A percentile compares a stretch with the other conserved stretches of the same genome.
Conservation (phyloP, 1,139 yeast genomes). For the Zygosaccharomyces sapae region DNA sequence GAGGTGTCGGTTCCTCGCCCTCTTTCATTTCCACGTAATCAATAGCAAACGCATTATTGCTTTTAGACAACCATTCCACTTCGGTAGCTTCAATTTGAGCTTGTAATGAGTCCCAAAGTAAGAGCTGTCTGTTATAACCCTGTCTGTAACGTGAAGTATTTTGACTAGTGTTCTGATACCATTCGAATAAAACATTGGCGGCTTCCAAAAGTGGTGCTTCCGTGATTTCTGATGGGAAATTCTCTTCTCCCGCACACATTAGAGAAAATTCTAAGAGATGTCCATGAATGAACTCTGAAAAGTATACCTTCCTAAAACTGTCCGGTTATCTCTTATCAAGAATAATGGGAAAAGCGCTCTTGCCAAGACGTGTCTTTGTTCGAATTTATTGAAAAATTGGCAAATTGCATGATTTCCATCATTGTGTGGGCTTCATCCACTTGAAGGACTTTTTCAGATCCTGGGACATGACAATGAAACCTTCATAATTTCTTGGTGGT, state of each 20-base stretch:
- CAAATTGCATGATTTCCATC: conserved; percentile 34
- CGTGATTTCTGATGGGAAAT: conserved; percentile 20
- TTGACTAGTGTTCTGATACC: conserved; percentile 56
- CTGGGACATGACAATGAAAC: conserved; percentile 26
- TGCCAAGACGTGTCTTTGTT: conserved; percentile 48
- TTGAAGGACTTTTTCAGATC: conserved; percentile 38
- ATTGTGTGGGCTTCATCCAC: conserved; percentile 40
- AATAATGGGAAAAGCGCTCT: conserved; percentile 61
- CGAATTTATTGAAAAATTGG: conserved; percentile 32
- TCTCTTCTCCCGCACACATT: conserved; percentile 30
- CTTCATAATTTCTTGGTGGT: conserved; percentile 33
- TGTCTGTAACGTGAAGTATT: conserved; percentile 85
- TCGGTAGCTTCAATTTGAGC: conserved; percentile 59
- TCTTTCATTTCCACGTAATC: conserved; percentile 26
- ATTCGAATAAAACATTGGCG: conserved; percentile 48
- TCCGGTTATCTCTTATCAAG: conserved; percentile 56
- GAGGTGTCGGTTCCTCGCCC: conserved; percentile 33
- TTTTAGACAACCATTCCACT: conserved; percentile 38
- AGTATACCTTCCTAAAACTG: conserved; percentile 43
- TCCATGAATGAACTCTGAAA: conserved; percentile 32
- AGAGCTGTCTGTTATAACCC: conserved; percentile 50
- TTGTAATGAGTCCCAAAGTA: conserved; percentile 77
- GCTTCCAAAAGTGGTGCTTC: conserved; percentile 25
- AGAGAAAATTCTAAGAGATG: conserved; percentile 37
- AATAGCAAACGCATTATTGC: conserved; percentile 22